Conservation (phyloP, 164 flowering plant species). For the Tinospora cordifolia region DNA sequence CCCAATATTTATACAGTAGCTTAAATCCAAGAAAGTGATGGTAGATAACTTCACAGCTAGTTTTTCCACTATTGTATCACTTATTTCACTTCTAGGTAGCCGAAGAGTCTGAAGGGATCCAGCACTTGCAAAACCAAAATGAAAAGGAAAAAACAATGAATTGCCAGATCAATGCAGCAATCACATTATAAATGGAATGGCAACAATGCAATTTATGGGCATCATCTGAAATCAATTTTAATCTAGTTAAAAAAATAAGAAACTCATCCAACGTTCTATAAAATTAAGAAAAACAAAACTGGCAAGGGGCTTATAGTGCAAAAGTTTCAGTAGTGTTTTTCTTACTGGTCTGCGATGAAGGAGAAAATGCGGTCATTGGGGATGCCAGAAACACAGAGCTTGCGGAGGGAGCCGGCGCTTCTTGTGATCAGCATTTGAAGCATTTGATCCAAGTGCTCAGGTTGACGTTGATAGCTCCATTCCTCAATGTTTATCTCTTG, state of each 20-base stretch:
- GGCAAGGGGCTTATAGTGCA: background rate
- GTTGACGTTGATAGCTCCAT: slow-evolving; percentile 44
- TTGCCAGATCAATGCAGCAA: slow-evolving; percentile 2
- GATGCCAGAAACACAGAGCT: slow-evolving; percentile 44
- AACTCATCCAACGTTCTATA: background rate
- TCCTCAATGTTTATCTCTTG: slow-evolving; percentile 85
- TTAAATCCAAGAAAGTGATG: slow-evolving; percentile 17
- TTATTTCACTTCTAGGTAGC: slow-evolving; percentile 50
- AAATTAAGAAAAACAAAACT: background rate
- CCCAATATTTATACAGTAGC: slow-evolving; percentile 11
- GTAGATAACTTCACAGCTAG: slow-evolving; percentile 25
- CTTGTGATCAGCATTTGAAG: slow-evolving; percentile 48
- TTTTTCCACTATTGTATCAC: slow-evolving; percentile 47
- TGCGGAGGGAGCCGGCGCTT: slow-evolving; percentile 55
- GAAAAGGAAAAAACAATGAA: slow-evolving; percentile 1
- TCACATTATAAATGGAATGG: background rate
- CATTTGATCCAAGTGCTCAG: slow-evolving; percentile 45
- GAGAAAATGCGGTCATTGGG: slow-evolving; percentile 29
- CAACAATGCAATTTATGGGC: background rate
- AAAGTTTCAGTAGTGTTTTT: background rate
- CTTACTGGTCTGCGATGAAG: slow-evolving; percentile 70
- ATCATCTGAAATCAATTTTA: background rate
- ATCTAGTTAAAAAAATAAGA: background rate
- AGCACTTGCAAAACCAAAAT: slow-evolving; percentile 37
- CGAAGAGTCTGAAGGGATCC: slow-evolving; percentile 47